phyloP scores from a whole-genome alignment of 106 monocot genomes.

The Vanilla planifolia region DNA sequence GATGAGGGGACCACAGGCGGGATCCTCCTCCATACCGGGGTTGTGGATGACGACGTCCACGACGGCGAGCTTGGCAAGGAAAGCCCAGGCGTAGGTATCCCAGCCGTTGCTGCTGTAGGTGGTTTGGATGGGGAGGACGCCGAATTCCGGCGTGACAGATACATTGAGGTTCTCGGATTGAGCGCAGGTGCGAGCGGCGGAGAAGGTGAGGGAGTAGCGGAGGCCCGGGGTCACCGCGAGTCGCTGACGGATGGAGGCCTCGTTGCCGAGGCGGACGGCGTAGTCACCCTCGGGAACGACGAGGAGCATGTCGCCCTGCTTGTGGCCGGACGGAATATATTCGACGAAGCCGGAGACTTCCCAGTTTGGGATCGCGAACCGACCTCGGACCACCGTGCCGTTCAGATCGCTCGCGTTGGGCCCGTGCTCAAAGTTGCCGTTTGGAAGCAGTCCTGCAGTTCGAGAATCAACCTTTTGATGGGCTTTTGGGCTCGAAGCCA shows the following conservation, averaged over 20 bases:
- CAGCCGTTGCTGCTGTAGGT: constrained; percentile 58
- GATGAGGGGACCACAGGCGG: constrained; percentile 60
- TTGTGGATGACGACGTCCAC: constrained; percentile 47
- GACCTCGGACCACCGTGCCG: constrained; percentile 22
- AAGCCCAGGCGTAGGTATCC: constrained; percentile 71
- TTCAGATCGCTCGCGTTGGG: constrained; percentile 24
- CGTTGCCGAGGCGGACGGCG: constrained; percentile 52
- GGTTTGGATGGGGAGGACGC: constrained; percentile 50
- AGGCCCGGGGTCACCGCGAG: constrained; percentile 10
- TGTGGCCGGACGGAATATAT: constrained; percentile 47
- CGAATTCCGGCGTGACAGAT: constrained; percentile 32
- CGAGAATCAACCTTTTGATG: no score
- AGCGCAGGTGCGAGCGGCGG: constrained; percentile 61
- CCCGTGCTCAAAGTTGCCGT: constrained; percentile 36
- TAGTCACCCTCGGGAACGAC: constrained; percentile 43
- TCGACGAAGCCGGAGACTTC: constrained; percentile 48
- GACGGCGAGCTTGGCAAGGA: constrained; percentile 12
- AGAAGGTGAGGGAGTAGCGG: constrained; percentile 25
- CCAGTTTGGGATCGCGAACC: constrained; percentile 33
- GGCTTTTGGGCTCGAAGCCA: no score
- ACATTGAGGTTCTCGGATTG: constrained; percentile 54
- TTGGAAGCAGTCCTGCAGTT: constrained; percentile 15
- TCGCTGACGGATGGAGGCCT: constrained; percentile 35
- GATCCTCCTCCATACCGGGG: constrained; percentile 37
- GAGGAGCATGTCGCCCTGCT: constrained; percentile 60